phyloP scores from a whole-genome alignment of 495 filamentous ascomycete genomes.

The Penicillium simplicissimum region DNA sequence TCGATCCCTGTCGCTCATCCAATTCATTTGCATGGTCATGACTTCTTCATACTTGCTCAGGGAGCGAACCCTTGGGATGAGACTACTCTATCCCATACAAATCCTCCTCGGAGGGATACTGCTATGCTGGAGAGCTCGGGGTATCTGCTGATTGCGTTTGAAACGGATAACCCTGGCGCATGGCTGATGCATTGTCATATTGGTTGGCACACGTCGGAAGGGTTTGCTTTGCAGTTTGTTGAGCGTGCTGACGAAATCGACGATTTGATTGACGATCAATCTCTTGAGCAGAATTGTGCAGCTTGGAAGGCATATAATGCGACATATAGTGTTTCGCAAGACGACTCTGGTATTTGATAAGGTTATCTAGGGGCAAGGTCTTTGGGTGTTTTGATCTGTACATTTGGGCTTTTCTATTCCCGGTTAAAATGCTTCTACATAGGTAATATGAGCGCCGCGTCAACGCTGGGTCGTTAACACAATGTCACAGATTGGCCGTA shows the following conservation, averaged over 20 bases:
- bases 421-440: not conserved
- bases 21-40: constrained; percentile 25
- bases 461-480: not conserved
- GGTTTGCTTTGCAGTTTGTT: constrained; percentile 13
- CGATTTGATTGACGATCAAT: constrained; percentile 4
- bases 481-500: not conserved
- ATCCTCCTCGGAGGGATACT: constrained; percentile 2
- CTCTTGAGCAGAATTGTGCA: constrained; percentile 22
- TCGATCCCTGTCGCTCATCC: constrained; percentile 15
- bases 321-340: constrained; percentile 1
- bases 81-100: not conserved
- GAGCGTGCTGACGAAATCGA: constrained; percentile 13
- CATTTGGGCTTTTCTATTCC: not conserved
- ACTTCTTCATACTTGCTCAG: constrained; percentile 18
- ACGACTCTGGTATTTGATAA: constrained; percentile 8
- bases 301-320: constrained; percentile 8
- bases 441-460: not conserved
- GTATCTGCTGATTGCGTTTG: constrained; percentile 5
- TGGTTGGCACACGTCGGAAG: constrained; percentile 16
- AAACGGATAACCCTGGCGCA: constrained; percentile 17
- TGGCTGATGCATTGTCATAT: constrained; percentile 21
- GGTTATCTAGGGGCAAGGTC: not conserved
- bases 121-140: constrained; percentile 2
- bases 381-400: not conserved
- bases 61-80: constrained; percentile 3